Base-by-base conservation (phyloP, 441 rosid species). In the Capsella rubella region DNA sequence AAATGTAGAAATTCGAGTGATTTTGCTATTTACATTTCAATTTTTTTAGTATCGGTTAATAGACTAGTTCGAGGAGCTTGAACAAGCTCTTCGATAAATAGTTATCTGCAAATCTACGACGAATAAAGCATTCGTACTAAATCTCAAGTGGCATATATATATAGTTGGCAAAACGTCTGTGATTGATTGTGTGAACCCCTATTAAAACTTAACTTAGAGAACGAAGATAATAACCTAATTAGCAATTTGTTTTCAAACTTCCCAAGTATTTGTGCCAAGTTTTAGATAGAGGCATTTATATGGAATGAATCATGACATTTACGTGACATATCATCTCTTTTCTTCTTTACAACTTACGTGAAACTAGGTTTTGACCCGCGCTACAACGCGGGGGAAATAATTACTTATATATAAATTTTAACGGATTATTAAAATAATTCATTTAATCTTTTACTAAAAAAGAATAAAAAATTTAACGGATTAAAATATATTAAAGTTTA, bases 221-320 rank as follows among this genome's bases (percentile, higher is more conserved):
- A 47, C 25, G 28, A 71, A 61, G 16, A 72, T 21, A 35, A 16
- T 52, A 18, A 21, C 15, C 37, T 31, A 63, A 62, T 50, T 58
- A 32, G 13, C 13, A n/a, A 50, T 14, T 65, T 29, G 37, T 21
- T 58, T 60, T 39, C 4, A 57, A 16, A 57, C 13, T 65, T 73
- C 65, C 15, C 49, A 50, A 37, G 27, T 67, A 40, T 4, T 18
- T 49, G 25, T 46, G 45, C 27, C 43, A 34, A 55, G n/a, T 55
- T 35, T 53, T 28, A 49, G 65, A 47, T 54, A 45, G 27, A 64
- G 35, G 35, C n/a, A 15, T 37, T 64, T 27, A 9, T 56, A 28
- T 47, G 13, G 72, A 28, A 67, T 49, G 13, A 56, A 50, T 67
- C 61, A 56, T 64, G 71, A 54, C 35, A 32, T 35, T 3, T 27